These are phyloP conservation scores for Penstemon davidsonii DNA, from an alignment of 257 asterid genomes.

Conservation along the genomic window DNA sequence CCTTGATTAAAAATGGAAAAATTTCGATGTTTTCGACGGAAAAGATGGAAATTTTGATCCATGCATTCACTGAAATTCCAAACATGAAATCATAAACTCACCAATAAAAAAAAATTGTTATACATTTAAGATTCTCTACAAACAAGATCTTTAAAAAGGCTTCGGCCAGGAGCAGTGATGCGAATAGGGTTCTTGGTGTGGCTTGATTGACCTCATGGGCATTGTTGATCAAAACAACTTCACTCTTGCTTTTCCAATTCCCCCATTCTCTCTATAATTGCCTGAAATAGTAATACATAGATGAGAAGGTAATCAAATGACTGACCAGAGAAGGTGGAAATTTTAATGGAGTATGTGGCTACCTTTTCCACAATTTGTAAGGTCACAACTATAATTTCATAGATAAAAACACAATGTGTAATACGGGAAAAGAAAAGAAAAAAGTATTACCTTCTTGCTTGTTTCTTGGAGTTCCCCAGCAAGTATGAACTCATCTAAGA, in stretches of 20 bases:
- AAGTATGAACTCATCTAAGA: constrained; percentile 92
- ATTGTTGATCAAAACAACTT: constrained; percentile 15
- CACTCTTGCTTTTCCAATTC: constrained; percentile 87
- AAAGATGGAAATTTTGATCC: too few species aligned
- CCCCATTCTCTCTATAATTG: constrained; percentile 95
- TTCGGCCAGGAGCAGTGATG: not conserved
- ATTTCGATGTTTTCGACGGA: too few species aligned
- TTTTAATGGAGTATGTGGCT: not conserved
- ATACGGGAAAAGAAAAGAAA: not conserved
- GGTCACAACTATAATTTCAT: not conserved
- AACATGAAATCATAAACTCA: not conserved
- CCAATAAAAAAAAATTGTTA: not conserved
- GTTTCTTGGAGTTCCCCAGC: constrained; percentile 99
- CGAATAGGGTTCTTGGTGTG: not conserved
- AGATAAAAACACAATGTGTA: not conserved
- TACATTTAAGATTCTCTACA: constrained; percentile 16
- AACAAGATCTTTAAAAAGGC: constrained; percentile 18
- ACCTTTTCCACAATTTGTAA: not conserved
- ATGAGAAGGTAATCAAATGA: not conserved
- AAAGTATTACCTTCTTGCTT: constrained; percentile 74
- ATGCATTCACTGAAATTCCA: not conserved
- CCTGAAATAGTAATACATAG: constrained; percentile 39
- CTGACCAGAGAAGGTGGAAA: too few species aligned
- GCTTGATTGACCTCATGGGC: constrained; percentile 10
- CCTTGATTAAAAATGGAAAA: too few species aligned